Evolutionary conservation across 2,329 filamentous ascomycete species (phyloP).

Genomic region (Venturia nashicola): DNA sequence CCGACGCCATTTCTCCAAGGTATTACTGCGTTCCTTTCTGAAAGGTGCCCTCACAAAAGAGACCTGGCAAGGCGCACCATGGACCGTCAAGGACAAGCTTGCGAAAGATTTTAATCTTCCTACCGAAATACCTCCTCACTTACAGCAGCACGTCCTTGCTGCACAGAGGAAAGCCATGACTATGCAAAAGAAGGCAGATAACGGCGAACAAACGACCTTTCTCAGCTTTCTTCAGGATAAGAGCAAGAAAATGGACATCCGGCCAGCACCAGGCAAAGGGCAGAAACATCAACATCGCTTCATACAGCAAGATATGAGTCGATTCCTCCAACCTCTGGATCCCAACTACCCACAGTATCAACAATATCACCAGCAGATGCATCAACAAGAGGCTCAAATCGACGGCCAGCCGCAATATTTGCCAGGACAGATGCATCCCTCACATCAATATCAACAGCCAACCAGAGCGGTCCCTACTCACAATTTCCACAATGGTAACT

Average conservation of each 20-base stretch:
- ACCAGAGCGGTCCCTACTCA: constrained; percentile 1
- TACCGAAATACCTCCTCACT: constrained; percentile 69
- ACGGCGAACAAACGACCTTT: constrained; percentile 27
- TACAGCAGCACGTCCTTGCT: constrained; percentile 65
- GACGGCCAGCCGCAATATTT: neutral
- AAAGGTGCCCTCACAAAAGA: constrained; percentile 90
- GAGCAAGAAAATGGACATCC: constrained; percentile 36
- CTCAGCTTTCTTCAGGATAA: constrained; percentile 39
- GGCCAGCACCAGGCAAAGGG: constrained; percentile 50
- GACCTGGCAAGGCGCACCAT: constrained; percentile 90
- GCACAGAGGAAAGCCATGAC: constrained; percentile 55
- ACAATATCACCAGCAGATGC: constrained; percentile 3
- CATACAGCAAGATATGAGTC: constrained; percentile 8
- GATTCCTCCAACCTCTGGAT: constrained; percentile 2
- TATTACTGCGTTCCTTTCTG: constrained; percentile 84
- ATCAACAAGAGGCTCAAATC: constrained; percentile 3
- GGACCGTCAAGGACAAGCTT: constrained; percentile 81
- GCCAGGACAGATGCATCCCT: neutral
- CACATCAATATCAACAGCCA: constrained; percentile 2
- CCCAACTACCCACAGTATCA: constrained; percentile 1
- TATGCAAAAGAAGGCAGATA: constrained; percentile 41
- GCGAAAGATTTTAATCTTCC: constrained; percentile 77
- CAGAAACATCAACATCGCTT: constrained; percentile 9
- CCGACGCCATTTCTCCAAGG: constrained; percentile 86
- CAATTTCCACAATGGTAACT: constrained; percentile 2